Conservation (phyloP, 2,329 filamentous ascomycete genomes). For the Didymellaceae sp. region DNA sequence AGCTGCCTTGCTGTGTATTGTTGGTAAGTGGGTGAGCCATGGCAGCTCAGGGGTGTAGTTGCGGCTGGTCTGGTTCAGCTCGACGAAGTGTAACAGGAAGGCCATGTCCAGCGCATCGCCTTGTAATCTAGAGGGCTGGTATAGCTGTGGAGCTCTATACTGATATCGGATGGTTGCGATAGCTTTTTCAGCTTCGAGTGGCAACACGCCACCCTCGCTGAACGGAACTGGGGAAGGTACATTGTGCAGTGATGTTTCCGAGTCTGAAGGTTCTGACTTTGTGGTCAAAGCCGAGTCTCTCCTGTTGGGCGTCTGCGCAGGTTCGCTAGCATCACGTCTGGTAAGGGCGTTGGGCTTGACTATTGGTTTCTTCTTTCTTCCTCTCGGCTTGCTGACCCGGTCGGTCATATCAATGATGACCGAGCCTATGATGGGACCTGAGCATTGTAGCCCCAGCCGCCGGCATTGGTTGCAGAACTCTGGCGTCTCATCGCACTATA, state of each 20-base stretch:
- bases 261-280: conserved; percentile 6
- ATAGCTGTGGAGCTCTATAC: conserved; percentile 30
- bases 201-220: background rate
- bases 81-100: conserved; percentile 42
- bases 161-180: conserved; percentile 33
- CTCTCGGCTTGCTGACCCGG: conserved; percentile 35
- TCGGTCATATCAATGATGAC: conserved; percentile 48
- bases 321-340: conserved; percentile 1
- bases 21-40: conserved; percentile 35
- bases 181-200: conserved; percentile 25
- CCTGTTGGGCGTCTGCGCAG: background rate
- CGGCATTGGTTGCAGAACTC: conserved; percentile 37
- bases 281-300: conserved; percentile 8
- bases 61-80: conserved; percentile 29
- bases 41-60: conserved; percentile 31
- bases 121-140: conserved; percentile 34
- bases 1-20: conserved; percentile 23
- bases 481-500: conserved; percentile 44
- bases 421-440: conserved; percentile 40
- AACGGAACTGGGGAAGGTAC: background rate
- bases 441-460: conserved; percentile 39
- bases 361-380: conserved; percentile 30
- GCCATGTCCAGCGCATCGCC: conserved; percentile 36
- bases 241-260: conserved; percentile 3
- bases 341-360: conserved; percentile 6